A percentile compares a stretch with the other conserved stretches of the same genome.
These are phyloP conservation scores for Fusarium mangiferae DNA, from an alignment of 2,329 filamentous ascomycete genomes.

Conservation along the genomic window DNA sequence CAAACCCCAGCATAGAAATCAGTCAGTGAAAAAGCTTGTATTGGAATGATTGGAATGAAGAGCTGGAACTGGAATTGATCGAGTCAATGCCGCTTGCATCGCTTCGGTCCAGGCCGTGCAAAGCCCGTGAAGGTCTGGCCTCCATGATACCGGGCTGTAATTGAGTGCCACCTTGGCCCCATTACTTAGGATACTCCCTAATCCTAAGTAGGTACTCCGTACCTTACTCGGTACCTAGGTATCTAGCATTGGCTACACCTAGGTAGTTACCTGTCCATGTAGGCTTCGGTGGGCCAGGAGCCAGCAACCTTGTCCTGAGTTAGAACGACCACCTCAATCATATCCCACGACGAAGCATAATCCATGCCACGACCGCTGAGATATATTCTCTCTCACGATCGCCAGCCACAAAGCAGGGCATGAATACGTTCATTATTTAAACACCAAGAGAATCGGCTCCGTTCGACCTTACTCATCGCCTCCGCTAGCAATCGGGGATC, in stretches of 20 bases:
- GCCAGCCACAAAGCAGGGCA: not conserved
- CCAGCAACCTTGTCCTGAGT: slow-evolving; percentile 30
- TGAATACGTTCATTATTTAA: not conserved
- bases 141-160: not conserved
- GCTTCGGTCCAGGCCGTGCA: slow-evolving; percentile 6
- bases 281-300: slow-evolving; percentile 14
- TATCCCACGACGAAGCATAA: slow-evolving; percentile 22
- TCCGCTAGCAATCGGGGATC: slow-evolving; percentile 26
- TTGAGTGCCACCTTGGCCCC: not conserved
- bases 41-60: slow-evolving; percentile 27
- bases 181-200: slow-evolving; percentile 8
- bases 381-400: not conserved
- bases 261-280: not conserved
- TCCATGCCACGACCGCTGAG: slow-evolving; percentile 10
- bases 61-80: slow-evolving; percentile 2
- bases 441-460: slow-evolving; percentile 11
- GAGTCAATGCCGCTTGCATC: slow-evolving; percentile 36
- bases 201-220: too few relatives aligned
- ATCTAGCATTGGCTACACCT: slow-evolving; percentile 13
- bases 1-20: not conserved
- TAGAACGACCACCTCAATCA: slow-evolving; percentile 30
- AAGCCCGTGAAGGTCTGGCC: not conserved
- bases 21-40: not conserved
- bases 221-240: too few relatives aligned
- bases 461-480: slow-evolving; percentile 30